A percentile compares a stretch with the other conserved stretches of the same genome.
Conservation (phyloP, 352 stramenopile species). For the Elongisporangium anandrum region DNA sequence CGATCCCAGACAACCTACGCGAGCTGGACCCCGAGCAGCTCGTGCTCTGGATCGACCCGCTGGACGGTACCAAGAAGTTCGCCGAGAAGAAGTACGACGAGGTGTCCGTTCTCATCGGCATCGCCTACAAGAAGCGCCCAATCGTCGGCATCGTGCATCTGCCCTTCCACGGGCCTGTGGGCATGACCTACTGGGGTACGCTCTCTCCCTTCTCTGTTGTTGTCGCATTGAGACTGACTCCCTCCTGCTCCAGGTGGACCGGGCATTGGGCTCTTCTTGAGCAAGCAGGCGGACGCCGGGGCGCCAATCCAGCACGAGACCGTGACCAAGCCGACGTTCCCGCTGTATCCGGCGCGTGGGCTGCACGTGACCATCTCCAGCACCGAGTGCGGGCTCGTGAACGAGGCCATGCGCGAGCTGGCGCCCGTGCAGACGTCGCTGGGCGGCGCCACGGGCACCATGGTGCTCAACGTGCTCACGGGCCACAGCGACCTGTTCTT, state of each 20-base stretch:
- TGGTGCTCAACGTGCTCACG: slow-evolving; percentile 62
- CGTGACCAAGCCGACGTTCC: slow-evolving; percentile 12
- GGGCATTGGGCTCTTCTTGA: slow-evolving; percentile 47
- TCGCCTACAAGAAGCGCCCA: slow-evolving; percentile 59
- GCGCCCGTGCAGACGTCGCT: slow-evolving; percentile 27
- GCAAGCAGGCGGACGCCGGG: slow-evolving; percentile 20
- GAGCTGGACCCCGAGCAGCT: slow-evolving; percentile 36
- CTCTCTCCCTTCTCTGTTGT: background rate
- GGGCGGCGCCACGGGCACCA: slow-evolving; percentile 67
- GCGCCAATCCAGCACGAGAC: slow-evolving; percentile 20
- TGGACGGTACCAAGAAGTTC: slow-evolving; percentile 80
- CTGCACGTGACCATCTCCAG: slow-evolving; percentile 56
- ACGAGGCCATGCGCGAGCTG: slow-evolving; percentile 33
- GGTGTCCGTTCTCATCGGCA: slow-evolving; percentile 73
- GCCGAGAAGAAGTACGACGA: slow-evolving; percentile 66
- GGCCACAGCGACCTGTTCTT: slow-evolving; percentile 65
- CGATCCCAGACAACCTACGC: slow-evolving; percentile 12
- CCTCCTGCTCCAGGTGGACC: slow-evolving; percentile 29
- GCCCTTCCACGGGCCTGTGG: slow-evolving; percentile 47
- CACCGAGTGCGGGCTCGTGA: slow-evolving; percentile 44
- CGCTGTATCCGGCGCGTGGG: slow-evolving; percentile 27
- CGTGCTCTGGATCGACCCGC: slow-evolving; percentile 76
- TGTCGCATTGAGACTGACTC: slow-evolving; percentile 7
- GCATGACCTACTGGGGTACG: slow-evolving; percentile 68
- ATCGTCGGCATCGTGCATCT: slow-evolving; percentile 71